Evolutionary conservation across 306 rosid genomes (phyloP).

Genomic region (Benincasa hispida): DNA sequence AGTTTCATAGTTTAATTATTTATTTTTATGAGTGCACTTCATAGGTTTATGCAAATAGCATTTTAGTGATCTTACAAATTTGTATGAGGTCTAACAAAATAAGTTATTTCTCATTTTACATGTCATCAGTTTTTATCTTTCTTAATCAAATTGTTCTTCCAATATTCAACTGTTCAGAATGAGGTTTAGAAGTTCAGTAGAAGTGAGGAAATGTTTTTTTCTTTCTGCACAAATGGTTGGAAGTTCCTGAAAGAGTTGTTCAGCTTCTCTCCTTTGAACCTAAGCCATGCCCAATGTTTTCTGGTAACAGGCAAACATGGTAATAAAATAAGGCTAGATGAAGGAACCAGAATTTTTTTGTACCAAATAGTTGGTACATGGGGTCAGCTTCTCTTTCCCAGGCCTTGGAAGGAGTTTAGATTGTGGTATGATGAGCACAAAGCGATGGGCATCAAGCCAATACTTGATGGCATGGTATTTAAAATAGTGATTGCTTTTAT

Average conservation of each 20-base stretch:
- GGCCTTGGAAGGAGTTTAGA: conserved; percentile 97
- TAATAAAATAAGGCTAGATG: conserved; percentile 57
- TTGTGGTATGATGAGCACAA: conserved; percentile 86
- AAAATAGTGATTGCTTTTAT: neutral
- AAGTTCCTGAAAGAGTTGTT: neutral
- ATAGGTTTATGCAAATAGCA: neutral
- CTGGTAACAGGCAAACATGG: conserved; percentile 69
- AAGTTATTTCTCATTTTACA: neutral
- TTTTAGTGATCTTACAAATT: neutral
- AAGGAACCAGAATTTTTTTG: conserved; percentile 45
- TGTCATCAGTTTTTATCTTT: neutral
- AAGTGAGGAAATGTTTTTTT: neutral
- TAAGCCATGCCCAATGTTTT: conserved; percentile 6
- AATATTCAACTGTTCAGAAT: neutral
- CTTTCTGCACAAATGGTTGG: neutral
- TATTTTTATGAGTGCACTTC: too few relatives aligned
- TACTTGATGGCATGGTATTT: conserved; percentile 81
- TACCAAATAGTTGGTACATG: conserved; percentile 94
- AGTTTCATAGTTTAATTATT: neutral
- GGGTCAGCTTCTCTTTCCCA: conserved; percentile 98
- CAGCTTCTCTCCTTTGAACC: neutral
- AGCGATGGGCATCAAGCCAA: conserved; percentile 58
- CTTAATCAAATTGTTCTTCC: neutral
- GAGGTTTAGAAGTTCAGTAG: neutral
- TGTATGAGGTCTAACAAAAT: neutral